Conservation (phyloP, 345 rosid genomes). For the Cochlearia excelsa region DNA sequence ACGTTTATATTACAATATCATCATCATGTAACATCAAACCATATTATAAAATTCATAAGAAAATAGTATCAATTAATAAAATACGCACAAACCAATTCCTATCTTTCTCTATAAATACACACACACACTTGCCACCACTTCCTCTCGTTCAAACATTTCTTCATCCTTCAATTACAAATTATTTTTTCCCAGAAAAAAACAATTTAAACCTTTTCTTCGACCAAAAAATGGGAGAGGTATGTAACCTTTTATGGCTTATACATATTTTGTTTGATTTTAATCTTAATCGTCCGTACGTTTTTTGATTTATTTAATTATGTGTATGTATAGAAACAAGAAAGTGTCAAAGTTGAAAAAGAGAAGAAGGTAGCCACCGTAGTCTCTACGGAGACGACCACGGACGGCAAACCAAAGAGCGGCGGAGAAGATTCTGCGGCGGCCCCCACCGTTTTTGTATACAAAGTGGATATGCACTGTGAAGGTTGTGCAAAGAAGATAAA, state of each 20-base stretch:
- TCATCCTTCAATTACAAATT: neutral
- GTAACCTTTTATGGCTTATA: conserved; percentile 7
- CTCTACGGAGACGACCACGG: conserved; percentile 37
- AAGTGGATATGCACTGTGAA: conserved; percentile 77
- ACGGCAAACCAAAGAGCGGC: conserved; percentile 44
- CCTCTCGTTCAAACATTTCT: conserved; percentile 31
- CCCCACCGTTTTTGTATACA: conserved; percentile 45
- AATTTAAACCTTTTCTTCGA: conserved; percentile 2
- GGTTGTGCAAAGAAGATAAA: conserved; percentile 80
- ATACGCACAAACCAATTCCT: conserved; percentile 5
- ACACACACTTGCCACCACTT: conserved; percentile 30
- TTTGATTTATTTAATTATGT: conserved; percentile 8
- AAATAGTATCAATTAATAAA: conserved; percentile 17
- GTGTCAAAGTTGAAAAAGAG: conserved; percentile 48
- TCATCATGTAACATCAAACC: conserved; percentile 26
- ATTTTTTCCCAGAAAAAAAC: neutral
- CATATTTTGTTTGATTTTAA: neutral
- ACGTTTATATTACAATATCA: neutral
- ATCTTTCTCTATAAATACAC: conserved; percentile 44
- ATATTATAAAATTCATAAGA: conserved; percentile 7
- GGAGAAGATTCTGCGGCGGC: conserved; percentile 34
- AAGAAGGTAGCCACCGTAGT: conserved; percentile 39
- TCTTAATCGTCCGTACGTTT: neutral
- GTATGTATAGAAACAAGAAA: conserved; percentile 38
- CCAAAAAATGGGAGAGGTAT: conserved; percentile 52